Evolutionary conservation across 1,284 basidiomycete genomes (phyloP).

Genomic region (Naganishia cerealis): DNA sequence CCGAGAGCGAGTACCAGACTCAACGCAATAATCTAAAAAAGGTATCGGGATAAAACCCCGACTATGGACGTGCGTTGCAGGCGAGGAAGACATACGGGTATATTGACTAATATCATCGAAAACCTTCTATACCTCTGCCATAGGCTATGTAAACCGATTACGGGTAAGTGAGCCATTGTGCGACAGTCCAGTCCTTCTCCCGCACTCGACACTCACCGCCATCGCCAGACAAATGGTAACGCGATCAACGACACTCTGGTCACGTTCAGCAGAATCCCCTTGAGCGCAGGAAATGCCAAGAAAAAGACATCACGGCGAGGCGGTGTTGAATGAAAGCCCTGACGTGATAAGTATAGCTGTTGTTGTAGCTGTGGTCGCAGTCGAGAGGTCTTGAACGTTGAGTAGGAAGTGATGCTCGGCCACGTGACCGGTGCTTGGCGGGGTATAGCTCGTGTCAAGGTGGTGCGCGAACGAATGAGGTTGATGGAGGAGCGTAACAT

Average conservation of each 20-base stretch:
- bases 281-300: constrained; percentile 56
- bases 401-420: not conserved
- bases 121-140: constrained; percentile 54
- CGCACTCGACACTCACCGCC: constrained; percentile 45
- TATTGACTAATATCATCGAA: constrained; percentile 53
- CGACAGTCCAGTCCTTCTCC: not conserved
- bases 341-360: not conserved
- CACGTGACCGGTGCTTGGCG: not conserved
- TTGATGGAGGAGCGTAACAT: constrained; percentile 14
- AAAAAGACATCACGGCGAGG: constrained; percentile 56
- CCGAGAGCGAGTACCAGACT: constrained; percentile 58
- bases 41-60: not conserved
- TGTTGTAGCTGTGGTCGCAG: not conserved
- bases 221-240: constrained; percentile 57
- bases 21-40: constrained; percentile 54
- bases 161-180: not conserved
- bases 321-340: constrained; percentile 48
- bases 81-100: constrained; percentile 49
- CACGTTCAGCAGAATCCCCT: constrained; percentile 52
- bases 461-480: constrained; percentile 10
- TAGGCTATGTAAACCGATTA: constrained; percentile 40
- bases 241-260: constrained; percentile 55
- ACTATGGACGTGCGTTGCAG: not conserved
- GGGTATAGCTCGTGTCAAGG: constrained; percentile 9
- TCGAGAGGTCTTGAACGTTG: not conserved